Percentiles rank a stretch among this genome's conserved stretches.
Evolutionary conservation across 805 yeast species (phyloP).

Genomic region (Sungouiella blattae): DNA sequence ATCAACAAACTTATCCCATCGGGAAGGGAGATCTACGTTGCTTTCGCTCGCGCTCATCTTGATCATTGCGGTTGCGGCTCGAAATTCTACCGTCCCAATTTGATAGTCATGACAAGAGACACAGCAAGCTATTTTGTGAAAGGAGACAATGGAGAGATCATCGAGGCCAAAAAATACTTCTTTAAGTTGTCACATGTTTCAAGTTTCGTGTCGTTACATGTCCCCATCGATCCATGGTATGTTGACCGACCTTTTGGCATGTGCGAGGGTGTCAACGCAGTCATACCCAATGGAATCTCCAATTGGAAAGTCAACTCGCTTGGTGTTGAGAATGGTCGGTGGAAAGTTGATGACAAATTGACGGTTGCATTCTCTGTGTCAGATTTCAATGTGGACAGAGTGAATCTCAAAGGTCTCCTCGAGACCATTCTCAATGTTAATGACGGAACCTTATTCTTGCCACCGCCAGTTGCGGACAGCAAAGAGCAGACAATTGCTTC

Average conservation of each 20-base stretch:
- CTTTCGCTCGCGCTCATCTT: constrained; percentile 44
- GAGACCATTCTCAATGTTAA: neutral
- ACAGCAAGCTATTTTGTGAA: constrained; percentile 8
- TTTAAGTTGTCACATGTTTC: constrained; percentile 24
- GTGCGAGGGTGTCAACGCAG: constrained; percentile 35
- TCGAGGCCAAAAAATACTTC: constrained; percentile 3
- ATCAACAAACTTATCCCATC: constrained; percentile 13
- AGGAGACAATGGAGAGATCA: neutral
- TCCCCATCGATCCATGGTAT: constrained; percentile 22
- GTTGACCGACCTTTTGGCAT: constrained; percentile 26
- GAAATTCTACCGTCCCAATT: constrained; percentile 42
- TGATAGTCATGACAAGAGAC: constrained; percentile 34
- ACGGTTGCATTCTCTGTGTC: constrained; percentile 35
- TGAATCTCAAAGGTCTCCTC: neutral
- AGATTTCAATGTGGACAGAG: constrained; percentile 14
- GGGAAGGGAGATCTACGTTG: constrained; percentile 43
- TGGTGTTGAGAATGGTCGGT: constrained; percentile 4
- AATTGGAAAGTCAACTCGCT: constrained; percentile 30
- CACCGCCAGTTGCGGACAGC: neutral
- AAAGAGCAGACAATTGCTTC: neutral
- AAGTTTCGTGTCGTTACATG: constrained; percentile 1
- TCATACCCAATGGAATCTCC: constrained; percentile 45
- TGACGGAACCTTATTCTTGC: neutral
- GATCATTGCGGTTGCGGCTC: constrained; percentile 43
- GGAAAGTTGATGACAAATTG: constrained; percentile 22